Base-by-base conservation (phyloP, 164 flowering plant genomes). In the Chimonanthus praecox region DNA sequence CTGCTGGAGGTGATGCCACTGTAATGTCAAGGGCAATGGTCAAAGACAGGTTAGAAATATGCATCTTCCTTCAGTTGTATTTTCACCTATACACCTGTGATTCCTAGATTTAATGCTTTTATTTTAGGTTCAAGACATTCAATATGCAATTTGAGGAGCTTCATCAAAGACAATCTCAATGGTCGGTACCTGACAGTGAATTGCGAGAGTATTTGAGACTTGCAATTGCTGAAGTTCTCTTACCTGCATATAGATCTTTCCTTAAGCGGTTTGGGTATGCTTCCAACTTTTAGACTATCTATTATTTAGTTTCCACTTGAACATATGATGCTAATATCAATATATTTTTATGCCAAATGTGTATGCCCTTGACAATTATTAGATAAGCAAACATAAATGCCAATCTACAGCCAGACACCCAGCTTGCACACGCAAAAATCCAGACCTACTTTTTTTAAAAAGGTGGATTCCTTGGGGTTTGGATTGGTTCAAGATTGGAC, bases 111-210 rank as follows among this genome's bases (percentile, higher is more conserved):
- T n/a, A 66, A 67, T 72, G 58, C 16, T 63, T 8, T 48, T 76
- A 16, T 45, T n/a, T 71, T 80, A 88, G 91, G 80, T 88, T 88
- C 78, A 95, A 91, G 87, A 84, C 84, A 7, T 95, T 95, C 75
- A 95, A 93, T 72, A 18, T 82, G 43, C 90, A 86, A 79, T 93
- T 95, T 84, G 98, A 95, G 78, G 99, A 95, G 83, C 88, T 95
- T 81, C 97, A 95, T 85, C 94, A 86, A 69, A 88, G 93, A 79
- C 99, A 95, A 81, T 87, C 91, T 76, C 99, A 95, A 75, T 95
- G 99, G 99, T 88, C 99, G 8, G 97, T 95, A 65, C 97, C 99
- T 20, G 99, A 95, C 76, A 87, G 88, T n/a, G 99, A 95, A 82
- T 79, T 95, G 77, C 87, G 97, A 8, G 99, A 95, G 74, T 93